Percentiles rank a stretch among this genome's conserved stretches.
Evolutionary conservation across 1,139 yeast genomes (phyloP).

Genomic region (Kodamaea ohmeri): DNA sequence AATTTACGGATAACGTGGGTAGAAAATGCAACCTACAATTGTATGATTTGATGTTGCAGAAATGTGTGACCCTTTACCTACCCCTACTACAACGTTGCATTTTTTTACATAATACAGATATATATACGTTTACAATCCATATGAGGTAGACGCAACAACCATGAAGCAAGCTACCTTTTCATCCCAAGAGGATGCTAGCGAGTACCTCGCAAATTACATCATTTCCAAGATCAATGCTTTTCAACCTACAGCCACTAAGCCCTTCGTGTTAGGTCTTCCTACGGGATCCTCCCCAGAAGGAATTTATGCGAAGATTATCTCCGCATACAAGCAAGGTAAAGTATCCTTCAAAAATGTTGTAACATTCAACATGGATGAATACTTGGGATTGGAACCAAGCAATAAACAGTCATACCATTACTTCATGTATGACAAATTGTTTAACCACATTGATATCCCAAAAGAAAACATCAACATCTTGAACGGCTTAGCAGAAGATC

Average conservation of each 20-base stretch:
- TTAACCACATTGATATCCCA: conserved; percentile 58
- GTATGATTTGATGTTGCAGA: too few species aligned
- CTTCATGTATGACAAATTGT: conserved; percentile 59
- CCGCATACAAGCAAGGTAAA: conserved; percentile 43
- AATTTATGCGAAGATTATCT: conserved; percentile 48
- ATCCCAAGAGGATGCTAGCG: conserved; percentile 44
- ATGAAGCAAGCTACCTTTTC: conserved; percentile 45
- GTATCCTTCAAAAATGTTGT: conserved; percentile 55
- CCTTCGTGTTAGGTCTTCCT: conserved; percentile 61
- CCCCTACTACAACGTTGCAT: conserved; percentile 9
- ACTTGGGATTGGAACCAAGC: conserved; percentile 48
- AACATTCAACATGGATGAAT: conserved; percentile 65
- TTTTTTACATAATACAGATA: neutral
- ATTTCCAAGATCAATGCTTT: conserved; percentile 44
- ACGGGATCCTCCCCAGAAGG: conserved; percentile 68
- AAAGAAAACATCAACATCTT: conserved; percentile 54
- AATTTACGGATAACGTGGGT: conserved; percentile 8
- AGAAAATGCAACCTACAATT: conserved; percentile 4
- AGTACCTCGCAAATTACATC: conserved; percentile 49
- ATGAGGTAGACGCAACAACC: neutral
- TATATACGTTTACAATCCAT: neutral
- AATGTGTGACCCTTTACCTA: too few species aligned
- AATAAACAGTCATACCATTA: conserved; percentile 58
- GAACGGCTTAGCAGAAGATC: conserved; percentile 49
- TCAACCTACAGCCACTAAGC: conserved; percentile 45